Conservation (phyloP, 2,329 filamentous ascomycete genomes). For the Chalara sp. region DNA sequence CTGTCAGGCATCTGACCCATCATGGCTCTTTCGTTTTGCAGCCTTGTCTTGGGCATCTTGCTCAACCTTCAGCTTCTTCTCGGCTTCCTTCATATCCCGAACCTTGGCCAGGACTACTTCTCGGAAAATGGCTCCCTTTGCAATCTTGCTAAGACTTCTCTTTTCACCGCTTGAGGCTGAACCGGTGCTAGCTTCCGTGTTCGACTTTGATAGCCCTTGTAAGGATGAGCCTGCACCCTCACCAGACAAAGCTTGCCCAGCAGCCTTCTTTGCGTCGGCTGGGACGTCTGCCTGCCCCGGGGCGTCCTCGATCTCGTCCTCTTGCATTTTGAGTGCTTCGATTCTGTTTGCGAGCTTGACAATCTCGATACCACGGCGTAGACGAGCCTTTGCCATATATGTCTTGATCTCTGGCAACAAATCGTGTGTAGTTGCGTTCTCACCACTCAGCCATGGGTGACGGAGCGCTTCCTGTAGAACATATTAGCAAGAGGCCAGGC, state of each 20-base stretch:
- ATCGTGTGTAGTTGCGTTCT: conserved; percentile 92
- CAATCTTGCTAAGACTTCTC: conserved; percentile 40
- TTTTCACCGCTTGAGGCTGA: conserved; percentile 25
- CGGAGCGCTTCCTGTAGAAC: conserved; percentile 61
- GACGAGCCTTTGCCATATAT: conserved; percentile 84
- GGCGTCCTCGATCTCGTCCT: conserved; percentile 77
- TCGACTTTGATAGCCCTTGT: not conserved
- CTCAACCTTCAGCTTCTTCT: conserved; percentile 67
- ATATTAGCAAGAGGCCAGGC: conserved; percentile 8
- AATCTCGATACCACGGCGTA: conserved; percentile 89
- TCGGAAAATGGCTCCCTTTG: conserved; percentile 73
- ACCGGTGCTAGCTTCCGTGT: conserved; percentile 6
- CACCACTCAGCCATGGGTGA: conserved; percentile 84
- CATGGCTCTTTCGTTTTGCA: conserved; percentile 15
- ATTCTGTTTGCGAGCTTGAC: conserved; percentile 96
- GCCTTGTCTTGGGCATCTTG: conserved; percentile 24
- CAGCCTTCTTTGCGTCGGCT: conserved; percentile 48
- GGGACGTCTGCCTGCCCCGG: conserved; percentile 55
- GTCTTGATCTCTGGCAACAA: conserved; percentile 94
- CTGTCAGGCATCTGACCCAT: not conserved
- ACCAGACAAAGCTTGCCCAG: conserved; percentile 34
- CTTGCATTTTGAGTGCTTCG: conserved; percentile 86
- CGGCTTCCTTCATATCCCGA: conserved; percentile 76
- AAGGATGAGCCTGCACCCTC: conserved; percentile 6
- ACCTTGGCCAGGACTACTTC: conserved; percentile 94